phyloP scores from a whole-genome alignment of 495 filamentous ascomycete genomes.

The Hyaloscypha bicolor region DNA sequence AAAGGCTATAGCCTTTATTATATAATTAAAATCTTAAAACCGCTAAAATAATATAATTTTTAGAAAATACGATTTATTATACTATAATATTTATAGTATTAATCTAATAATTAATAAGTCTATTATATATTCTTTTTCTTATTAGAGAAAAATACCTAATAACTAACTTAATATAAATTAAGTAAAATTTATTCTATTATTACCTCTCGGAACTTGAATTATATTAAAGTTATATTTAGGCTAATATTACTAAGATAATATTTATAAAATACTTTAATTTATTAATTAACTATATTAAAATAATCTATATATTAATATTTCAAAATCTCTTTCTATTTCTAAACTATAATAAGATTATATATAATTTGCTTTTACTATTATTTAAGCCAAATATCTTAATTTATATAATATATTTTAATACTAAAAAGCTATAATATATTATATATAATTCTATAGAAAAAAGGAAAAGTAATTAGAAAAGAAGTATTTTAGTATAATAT shows the following conservation, averaged over 20 bases:
- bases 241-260: not conserved
- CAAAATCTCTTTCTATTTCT: not conserved
- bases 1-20: no score
- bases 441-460: not conserved
- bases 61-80: no score
- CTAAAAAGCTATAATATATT: not conserved
- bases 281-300: not conserved
- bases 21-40: no score
- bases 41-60: no score
- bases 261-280: not conserved
- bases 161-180: not conserved
- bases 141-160: no score
- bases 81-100: not conserved
- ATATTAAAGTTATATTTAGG: no score
- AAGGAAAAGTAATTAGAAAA: not conserved
- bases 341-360: not conserved
- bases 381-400: no score
- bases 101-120: not conserved
- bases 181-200: not conserved
- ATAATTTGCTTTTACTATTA: not conserved
- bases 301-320: not conserved
- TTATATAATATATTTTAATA: constrained; percentile 2
- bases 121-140: no score
- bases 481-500: not conserved
- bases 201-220: not conserved